Evolutionary conservation across 1,139 yeast genomes (phyloP).

Genomic region (Candida sojae): DNA sequence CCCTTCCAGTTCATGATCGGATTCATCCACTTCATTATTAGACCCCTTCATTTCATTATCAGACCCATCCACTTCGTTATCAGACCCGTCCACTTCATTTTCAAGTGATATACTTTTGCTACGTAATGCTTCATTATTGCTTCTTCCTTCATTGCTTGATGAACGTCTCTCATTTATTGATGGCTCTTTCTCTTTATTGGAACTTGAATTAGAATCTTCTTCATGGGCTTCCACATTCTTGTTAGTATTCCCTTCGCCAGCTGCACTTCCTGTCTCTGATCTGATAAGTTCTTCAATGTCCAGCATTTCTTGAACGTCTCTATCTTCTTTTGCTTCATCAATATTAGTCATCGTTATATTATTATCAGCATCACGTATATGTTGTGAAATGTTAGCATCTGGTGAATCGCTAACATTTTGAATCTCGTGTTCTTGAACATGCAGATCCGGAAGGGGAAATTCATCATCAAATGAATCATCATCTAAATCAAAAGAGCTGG

Average conservation of each 20-base stretch:
- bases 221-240: background rate
- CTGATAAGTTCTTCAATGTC: conserved; percentile 11
- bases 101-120: no score
- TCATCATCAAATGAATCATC: background rate
- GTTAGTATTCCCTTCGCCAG: conserved; percentile 1
- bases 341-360: no score
- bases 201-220: background rate
- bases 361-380: background rate
- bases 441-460: no score
- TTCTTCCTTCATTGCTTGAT: no score
- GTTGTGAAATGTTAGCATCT: no score
- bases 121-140: no score
- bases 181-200: no score
- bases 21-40: conserved; percentile 1
- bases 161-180: no score
- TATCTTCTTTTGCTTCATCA: background rate
- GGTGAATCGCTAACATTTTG: no score
- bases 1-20: background rate
- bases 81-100: background rate
- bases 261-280: conserved; percentile 5
- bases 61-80: background rate
- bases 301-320: background rate
- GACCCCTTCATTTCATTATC: background rate
- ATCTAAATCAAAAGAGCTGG: background rate
- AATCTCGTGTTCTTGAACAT: no score